Base-by-base conservation (phyloP, 2,329 filamentous ascomycete genomes). In the Waltergamsia citrina region DNA sequence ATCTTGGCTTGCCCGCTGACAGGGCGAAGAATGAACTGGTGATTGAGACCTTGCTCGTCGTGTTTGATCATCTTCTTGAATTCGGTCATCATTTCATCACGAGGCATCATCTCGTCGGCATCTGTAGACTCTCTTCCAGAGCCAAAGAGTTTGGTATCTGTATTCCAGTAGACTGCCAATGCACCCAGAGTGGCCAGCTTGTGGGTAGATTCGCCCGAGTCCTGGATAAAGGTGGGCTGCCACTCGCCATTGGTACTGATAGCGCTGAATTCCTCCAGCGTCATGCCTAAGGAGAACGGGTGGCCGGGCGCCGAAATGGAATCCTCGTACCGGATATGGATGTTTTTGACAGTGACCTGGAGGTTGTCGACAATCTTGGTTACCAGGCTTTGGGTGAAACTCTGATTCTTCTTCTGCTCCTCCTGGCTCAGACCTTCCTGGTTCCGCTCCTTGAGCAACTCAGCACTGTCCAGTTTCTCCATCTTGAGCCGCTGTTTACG, bases 351-450 rank as follows among this genome's bases (percentile, higher is more conserved):
- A 17, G 84, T 92, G 47, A 98, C 85, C 58, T 99, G 92, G 26
- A 99, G 69, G 51, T 99, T 99, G 68, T 98, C 92, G 52, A 96
- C 86, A 51, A 99, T 94, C 47, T 94, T 94, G 24, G 90, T 94
- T 31, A 90, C 80, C 45, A 99, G 62, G 54, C 88, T 96, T 47
- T 94, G 81, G 4, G 88, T 95, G 52, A 99, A 98, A 58, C 86
- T 95, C 65, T 98, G 90, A 55, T 85, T 95, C 63, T 94, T 94
- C 59, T 94, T 83, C 57, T 96, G 85, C 54, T 99, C 92, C 55
- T 98, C 92, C 44, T 81, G 78, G 51, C 84, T 94, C 69, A 96
- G 80, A 29, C 90, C 88, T 54, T 94, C 90, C n/a, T 81, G 79
- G 41, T 83, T 93, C 34, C 84, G 76, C 52, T 96, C 90, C 56